A percentile compares a stretch with the other conserved stretches of the same genome.
These are phyloP conservation scores for Yamadazyma phyllophila DNA, from an alignment of 805 yeast genomes.

Conservation along the genomic window DNA sequence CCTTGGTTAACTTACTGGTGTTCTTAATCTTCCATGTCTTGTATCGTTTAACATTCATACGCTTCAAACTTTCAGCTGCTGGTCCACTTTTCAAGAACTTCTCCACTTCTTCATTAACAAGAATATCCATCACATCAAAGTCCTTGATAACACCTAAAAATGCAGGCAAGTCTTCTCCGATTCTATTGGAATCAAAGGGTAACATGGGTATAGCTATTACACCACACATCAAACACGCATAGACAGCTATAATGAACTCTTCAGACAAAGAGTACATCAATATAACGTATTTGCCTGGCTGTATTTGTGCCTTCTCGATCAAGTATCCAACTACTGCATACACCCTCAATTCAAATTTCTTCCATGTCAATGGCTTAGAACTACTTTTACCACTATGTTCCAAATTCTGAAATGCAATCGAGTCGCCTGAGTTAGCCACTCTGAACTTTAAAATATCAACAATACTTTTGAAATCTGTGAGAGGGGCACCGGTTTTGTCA, in stretches of 20 bases:
- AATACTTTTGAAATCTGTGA: conserved; percentile 70
- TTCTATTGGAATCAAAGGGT: conserved; percentile 63
- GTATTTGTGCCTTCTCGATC: conserved; percentile 59
- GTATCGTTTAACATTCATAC: conserved; percentile 30
- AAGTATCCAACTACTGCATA: conserved; percentile 74
- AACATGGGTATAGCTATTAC: conserved; percentile 72
- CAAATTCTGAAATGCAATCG: conserved; percentile 62
- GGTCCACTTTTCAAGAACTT: conserved; percentile 64
- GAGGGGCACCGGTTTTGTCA: conserved; percentile 68
- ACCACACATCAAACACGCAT: conserved; percentile 85
- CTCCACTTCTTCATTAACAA: conserved; percentile 79
- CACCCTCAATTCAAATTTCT: conserved; percentile 71
- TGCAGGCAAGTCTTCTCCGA: conserved; percentile 72
- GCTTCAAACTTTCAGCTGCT: conserved; percentile 57
- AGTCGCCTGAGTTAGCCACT: conserved; percentile 69
- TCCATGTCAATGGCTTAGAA: conserved; percentile 59
- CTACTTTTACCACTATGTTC: conserved; percentile 36
- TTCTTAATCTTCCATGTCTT: conserved; percentile 57
- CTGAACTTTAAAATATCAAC: conserved; percentile 78
- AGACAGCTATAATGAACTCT: conserved; percentile 77
- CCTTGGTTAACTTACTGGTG: conserved; percentile 56
- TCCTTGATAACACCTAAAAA: conserved; percentile 65
- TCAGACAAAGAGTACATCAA: conserved; percentile 85
- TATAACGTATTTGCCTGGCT: conserved; percentile 70
- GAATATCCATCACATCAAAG: conserved; percentile 66